These are phyloP conservation scores for Ogataea thermomethanolica DNA, from an alignment of 805 yeast species.

Conservation along the genomic window DNA sequence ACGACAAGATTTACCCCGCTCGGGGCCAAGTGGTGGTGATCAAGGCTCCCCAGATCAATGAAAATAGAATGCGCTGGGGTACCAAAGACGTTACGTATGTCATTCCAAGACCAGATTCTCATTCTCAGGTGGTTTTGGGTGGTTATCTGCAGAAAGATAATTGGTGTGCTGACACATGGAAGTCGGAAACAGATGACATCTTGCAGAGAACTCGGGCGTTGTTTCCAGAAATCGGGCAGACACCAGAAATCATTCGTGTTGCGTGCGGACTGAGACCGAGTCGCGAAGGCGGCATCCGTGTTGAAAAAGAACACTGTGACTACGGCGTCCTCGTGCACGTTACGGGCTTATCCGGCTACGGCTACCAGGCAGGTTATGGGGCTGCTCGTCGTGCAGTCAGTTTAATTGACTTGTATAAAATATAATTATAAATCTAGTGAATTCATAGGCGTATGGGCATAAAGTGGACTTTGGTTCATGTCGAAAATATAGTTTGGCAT, in stretches of 20 bases:
- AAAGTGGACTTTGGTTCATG: conserved; percentile 6
- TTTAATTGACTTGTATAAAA: conserved; percentile 5
- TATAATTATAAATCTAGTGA: conserved; percentile 4
- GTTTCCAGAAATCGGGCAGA: conserved; percentile 45
- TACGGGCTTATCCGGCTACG: conserved; percentile 68
- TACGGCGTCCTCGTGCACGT: conserved; percentile 57
- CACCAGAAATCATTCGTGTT: conserved; percentile 53
- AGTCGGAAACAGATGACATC: conserved; percentile 47
- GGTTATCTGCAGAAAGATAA: conserved; percentile 66
- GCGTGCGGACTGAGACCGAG: conserved; percentile 77
- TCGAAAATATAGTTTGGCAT: conserved; percentile 33
- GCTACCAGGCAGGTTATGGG: conserved; percentile 64
- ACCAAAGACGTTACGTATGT: conserved; percentile 58
- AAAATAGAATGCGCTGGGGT: conserved; percentile 63
- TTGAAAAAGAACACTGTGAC: conserved; percentile 50
- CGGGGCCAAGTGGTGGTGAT: conserved; percentile 79
- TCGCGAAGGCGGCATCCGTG: conserved; percentile 70
- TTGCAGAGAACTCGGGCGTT: conserved; percentile 47
- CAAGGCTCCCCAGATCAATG: conserved; percentile 62
- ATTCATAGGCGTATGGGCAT: conserved; percentile 5
- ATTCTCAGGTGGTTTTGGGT: conserved; percentile 68
- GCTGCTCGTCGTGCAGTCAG: conserved; percentile 50
- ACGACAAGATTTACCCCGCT: conserved; percentile 60
- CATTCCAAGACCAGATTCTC: conserved; percentile 67
- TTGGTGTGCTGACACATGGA: conserved; percentile 57